A percentile compares a stretch with the other conserved stretches of the same genome.
Evolutionary conservation across 306 rosid species (phyloP).

Genomic region (Bauhinia variegata): DNA sequence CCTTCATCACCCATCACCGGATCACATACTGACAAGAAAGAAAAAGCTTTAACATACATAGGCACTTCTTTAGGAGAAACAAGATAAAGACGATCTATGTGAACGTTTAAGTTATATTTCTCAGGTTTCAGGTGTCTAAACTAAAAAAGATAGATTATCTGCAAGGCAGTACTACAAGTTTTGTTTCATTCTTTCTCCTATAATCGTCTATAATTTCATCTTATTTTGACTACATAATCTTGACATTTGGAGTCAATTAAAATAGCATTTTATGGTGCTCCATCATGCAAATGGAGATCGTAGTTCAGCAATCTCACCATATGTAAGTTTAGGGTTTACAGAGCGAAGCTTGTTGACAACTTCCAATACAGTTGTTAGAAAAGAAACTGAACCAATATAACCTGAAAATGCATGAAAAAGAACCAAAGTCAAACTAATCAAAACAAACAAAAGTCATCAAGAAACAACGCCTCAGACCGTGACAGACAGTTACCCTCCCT

Average conservation of each 20-base stretch:
- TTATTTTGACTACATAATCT: background rate
- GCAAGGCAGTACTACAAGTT: background rate
- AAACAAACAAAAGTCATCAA: background rate
- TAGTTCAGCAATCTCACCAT: slow-evolving; percentile 32
- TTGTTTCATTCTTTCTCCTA: background rate
- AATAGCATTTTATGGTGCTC: background rate
- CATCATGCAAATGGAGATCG: too few relatives aligned
- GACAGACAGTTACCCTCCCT: background rate
- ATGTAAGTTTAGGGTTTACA: slow-evolving; percentile 68
- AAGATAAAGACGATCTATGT: background rate
- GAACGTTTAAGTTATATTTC: too few relatives aligned
- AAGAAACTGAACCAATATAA: slow-evolving; percentile 80
- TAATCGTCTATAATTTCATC: background rate
- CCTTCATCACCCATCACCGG: slow-evolving; percentile 99
- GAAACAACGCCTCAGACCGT: background rate
- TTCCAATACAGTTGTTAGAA: slow-evolving; percentile 68
- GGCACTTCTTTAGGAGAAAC: background rate
- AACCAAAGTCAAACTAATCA: slow-evolving; percentile 15
- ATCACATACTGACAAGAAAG: slow-evolving; percentile 70
- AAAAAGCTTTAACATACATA: slow-evolving; percentile 20
- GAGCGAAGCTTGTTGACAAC: slow-evolving; percentile 76
- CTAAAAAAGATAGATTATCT: background rate
- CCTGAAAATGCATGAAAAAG: slow-evolving; percentile 42
- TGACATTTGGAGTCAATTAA: background rate
- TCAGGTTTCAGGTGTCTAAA: too few relatives aligned